Evolutionary conservation across 352 stramenopile species (phyloP).

Genomic region (Discostella stelligera): DNA sequence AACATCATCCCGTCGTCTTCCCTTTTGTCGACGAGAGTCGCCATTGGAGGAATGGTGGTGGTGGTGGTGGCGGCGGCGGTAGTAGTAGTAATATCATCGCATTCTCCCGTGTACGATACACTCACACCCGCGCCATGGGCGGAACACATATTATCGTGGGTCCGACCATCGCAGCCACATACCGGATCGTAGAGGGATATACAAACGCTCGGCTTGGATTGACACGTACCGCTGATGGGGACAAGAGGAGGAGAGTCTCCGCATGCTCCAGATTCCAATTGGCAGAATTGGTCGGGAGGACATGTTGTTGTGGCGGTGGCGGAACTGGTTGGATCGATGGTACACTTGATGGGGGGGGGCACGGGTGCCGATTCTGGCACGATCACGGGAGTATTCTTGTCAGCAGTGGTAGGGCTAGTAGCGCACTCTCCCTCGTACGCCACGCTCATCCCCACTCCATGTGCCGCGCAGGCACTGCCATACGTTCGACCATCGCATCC

Average conservation of each 20-base stretch:
- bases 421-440: conserved; percentile 4
- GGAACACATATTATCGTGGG: neutral
- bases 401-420: neutral
- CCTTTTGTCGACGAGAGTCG: neutral
- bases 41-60: too few species aligned
- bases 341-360: neutral
- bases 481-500: conserved; percentile 8
- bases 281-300: neutral
- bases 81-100: neutral
- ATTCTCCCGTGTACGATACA: conserved; percentile 4
- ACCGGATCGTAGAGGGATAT: neutral
- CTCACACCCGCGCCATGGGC: neutral
- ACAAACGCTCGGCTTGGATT: neutral
- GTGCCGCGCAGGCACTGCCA: neutral
- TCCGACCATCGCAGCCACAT: conserved; percentile 12
- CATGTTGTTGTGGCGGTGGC: neutral
- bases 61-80: neutral
- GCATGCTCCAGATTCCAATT: neutral
- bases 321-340: neutral
- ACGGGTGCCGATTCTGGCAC: neutral
- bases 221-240: neutral
- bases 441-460: neutral
- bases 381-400: neutral
- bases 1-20: neutral
- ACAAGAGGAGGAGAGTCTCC: neutral